Base-by-base conservation (phyloP, 192 early-diverging fungal species). In the Allomyces macrogynus region DNA sequence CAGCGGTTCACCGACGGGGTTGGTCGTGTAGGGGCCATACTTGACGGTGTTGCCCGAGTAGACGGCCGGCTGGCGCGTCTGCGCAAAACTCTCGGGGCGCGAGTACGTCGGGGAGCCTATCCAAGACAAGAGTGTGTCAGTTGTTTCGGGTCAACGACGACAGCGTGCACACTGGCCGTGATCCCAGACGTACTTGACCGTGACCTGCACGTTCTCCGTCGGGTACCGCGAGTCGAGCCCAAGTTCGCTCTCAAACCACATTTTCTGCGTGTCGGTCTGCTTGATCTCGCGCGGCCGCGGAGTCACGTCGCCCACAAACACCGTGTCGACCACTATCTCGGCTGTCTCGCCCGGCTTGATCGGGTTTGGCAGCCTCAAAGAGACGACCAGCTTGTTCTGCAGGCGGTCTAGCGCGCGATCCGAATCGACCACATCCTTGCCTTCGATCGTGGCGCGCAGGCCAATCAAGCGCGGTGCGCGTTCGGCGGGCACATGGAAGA, bases 11-110 rank as follows among this genome's bases (percentile, higher is more conserved):
- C 72, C 70, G 32, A 40, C 8, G 32, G 32, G 32, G 32, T 40
- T 40, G 32, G 32, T 40, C 8, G 32, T 8, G 32, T 40, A 40
- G 32, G 89, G 87, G 14, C 89, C 93, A 70, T 91, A 89, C 7
- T 77, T 75, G 14, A 95, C 75, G 23, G 75, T 73, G 61, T 82
- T 80, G 23, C 78, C 80, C 3, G 32, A 40, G 32, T 40, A 40
- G 5, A 3, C 32, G 32, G 32, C 32, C 32, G 32, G 32, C 32
- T 40, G 32, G 32, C 3, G 32, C 32, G 32, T 40, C 7, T 40
- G 32, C 32, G 32, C 3, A 8, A 40, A 40, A 7, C 32, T 40
- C 32, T 40, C 32, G 4, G 32, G 32, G 32, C 32, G 32, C 32
- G 32, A 40, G 8, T 40, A 40, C 32, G 32, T 40, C 7, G 32